Evolutionary conservation across 306 rosid species (phyloP).

Genomic region (Cercis canadensis): DNA sequence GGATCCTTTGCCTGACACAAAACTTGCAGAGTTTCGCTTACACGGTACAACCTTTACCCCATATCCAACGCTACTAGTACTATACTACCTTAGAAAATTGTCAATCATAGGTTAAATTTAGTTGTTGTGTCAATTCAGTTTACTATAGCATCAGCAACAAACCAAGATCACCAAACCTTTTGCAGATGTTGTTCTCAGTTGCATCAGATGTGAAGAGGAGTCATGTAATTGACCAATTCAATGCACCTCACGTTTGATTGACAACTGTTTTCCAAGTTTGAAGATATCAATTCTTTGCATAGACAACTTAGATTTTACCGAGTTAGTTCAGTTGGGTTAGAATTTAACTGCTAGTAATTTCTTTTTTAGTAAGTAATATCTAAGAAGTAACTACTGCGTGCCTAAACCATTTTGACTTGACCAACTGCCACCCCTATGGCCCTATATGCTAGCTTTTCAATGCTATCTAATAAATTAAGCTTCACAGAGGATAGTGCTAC

Average conservation of each 20-base stretch:
- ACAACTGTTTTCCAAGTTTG: not conserved
- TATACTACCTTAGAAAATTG: not conserved
- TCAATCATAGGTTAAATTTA: not conserved
- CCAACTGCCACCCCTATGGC: not conserved
- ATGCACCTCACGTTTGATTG: not conserved
- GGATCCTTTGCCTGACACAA: constrained; percentile 45
- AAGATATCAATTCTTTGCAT: too few relatives aligned
- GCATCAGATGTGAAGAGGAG: too few relatives aligned
- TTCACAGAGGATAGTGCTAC: too few relatives aligned
- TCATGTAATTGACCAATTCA: constrained; percentile 19
- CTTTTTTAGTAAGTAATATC: too few relatives aligned
- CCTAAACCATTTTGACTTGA: not conserved
- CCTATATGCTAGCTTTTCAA: constrained; percentile 1
- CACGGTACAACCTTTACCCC: not conserved
- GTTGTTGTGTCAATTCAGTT: constrained; percentile 6
- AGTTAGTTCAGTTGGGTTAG: too few relatives aligned
- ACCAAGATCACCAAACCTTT: not conserved
- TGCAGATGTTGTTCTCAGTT: not conserved
- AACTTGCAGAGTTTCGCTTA: constrained; percentile 15
- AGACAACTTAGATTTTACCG: too few relatives aligned
- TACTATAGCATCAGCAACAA: not conserved
- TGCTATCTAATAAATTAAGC: not conserved
- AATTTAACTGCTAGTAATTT: too few relatives aligned
- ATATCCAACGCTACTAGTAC: not conserved
- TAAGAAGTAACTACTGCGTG: too few relatives aligned